Conservation (phyloP, 306 rosid species). For the Rubus idaeus region DNA sequence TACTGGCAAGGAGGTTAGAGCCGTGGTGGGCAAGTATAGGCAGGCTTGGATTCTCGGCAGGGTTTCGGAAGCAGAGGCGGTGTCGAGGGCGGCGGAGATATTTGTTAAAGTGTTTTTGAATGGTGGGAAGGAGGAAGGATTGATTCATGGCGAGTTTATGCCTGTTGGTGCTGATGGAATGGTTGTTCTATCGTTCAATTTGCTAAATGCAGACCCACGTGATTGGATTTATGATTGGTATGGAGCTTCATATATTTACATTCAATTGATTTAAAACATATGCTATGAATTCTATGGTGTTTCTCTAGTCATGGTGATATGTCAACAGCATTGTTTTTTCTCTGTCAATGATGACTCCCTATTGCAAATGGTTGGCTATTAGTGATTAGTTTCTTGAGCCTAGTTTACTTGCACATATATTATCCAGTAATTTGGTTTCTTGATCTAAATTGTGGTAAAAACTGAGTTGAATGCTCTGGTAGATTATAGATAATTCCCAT, state of each 20-base stretch:
- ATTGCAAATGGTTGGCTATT: background rate
- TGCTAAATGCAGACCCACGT: slow-evolving; percentile 80
- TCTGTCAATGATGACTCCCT: background rate
- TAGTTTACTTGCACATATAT: no score
- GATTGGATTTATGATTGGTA: slow-evolving; percentile 92
- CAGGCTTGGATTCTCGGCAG: slow-evolving; percentile 75
- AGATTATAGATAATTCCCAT: background rate
- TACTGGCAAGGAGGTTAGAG: slow-evolving; percentile 48
- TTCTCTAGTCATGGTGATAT: background rate
- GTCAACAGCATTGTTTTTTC: background rate
- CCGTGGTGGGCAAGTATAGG: slow-evolving; percentile 77
- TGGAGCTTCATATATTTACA: slow-evolving; percentile 9
- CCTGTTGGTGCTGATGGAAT: slow-evolving; percentile 94
- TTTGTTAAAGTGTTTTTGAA: slow-evolving; percentile 79
- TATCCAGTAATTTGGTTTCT: background rate
- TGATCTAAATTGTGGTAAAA: background rate
- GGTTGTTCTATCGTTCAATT: slow-evolving; percentile 84
- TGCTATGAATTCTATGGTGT: background rate
- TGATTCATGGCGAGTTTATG: slow-evolving; percentile 85
- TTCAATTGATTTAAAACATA: background rate
- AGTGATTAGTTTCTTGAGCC: background rate
- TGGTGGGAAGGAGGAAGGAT: slow-evolving; percentile 79
- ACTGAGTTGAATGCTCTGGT: background rate
- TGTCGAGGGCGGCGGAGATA: slow-evolving; percentile 60
- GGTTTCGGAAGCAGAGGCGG: slow-evolving; percentile 53